A percentile compares a stretch with the other conserved stretches of the same genome.
Evolutionary conservation across 2,329 filamentous ascomycete genomes (phyloP).

Genomic region (Aureobasidium musti): DNA sequence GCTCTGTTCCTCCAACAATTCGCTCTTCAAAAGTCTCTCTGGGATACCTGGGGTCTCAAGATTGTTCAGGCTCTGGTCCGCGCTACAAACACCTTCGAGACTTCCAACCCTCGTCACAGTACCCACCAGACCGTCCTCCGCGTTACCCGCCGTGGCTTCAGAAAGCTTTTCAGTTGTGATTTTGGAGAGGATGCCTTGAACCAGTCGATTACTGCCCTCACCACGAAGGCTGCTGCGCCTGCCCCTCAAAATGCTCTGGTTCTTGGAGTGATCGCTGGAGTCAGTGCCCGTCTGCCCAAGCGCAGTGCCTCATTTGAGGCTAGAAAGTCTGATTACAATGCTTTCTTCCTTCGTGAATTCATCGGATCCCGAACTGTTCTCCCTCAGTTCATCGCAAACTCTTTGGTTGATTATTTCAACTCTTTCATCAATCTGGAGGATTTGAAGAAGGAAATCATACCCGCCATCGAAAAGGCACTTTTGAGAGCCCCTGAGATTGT

Average conservation of each 20-base stretch:
- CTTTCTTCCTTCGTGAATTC: conserved; percentile 84
- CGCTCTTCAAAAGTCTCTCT: conserved; percentile 59
- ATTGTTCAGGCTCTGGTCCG: conserved; percentile 70
- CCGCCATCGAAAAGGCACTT: conserved; percentile 83
- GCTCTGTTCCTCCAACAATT: conserved; percentile 74
- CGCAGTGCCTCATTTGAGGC: conserved; percentile 64
- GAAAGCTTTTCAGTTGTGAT: conserved; percentile 66
- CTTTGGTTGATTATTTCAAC: conserved; percentile 78
- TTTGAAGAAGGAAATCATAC: conserved; percentile 72
- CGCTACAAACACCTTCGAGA: conserved; percentile 75
- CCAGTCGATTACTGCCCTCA: conserved; percentile 65
- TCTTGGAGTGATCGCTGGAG: conserved; percentile 83
- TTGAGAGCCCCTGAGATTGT: conserved; percentile 88
- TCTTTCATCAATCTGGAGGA: conserved; percentile 74
- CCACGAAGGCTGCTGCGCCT: conserved; percentile 65
- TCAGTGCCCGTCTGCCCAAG: conserved; percentile 70
- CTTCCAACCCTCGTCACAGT: conserved; percentile 62
- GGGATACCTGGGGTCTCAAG: conserved; percentile 65
- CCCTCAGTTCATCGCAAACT: conserved; percentile 69
- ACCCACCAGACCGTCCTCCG: conserved; percentile 73
- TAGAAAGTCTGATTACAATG: conserved; percentile 71
- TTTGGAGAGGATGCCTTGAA: conserved; percentile 63
- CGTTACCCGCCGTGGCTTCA: conserved; percentile 75
- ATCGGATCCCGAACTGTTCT: conserved; percentile 74
- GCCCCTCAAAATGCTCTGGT: conserved; percentile 72